Base-by-base conservation (phyloP, 352 stramenopile species). In the Nothophytophthora sp. region DNA sequence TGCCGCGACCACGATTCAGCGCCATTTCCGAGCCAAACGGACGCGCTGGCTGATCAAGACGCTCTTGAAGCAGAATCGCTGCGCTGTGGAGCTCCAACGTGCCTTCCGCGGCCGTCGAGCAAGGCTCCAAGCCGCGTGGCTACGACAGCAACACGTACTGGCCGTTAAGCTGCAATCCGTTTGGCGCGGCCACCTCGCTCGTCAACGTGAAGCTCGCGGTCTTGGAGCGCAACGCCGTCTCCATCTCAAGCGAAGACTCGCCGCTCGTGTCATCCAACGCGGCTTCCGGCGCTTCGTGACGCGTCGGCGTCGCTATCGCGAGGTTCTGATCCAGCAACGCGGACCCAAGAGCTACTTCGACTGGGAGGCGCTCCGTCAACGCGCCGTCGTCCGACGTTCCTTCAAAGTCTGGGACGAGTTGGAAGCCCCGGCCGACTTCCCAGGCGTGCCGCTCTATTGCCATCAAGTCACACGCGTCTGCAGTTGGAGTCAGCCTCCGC, bases 351-450 rank as follows among this genome's bases (percentile, higher is more conserved):
- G 60, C 23, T 90, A 87, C 35, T 85, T 87, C 50, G 74, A 71
- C 13, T 92, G 81, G 80, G 72, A 89, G 58, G 45, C 44, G 19
- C 45, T 74, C 1, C 51, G 63, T 6, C 53, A 60, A 5, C 59
- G 67, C 13, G 67, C 78, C 3, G 35, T 34, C 0, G 23, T 69
- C n/a, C 24, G 65, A 18, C 59, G 67, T 7, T 79, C 55, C 4
- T 92, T 76, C 60, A 74, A 85, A 34, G 74, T 90, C 5, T 95
- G 83, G 83, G 71, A 92, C 39, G 84, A 92, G 41, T 73, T 92
- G 55, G 63, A 85, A 29, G 57, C 76, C 0, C 60, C 41, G 4
- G 18, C 37, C 16, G 69, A 76, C 12, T 86, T 87, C 28, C 69
- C 70, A 4, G 52, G 63, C 4, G 70, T 91, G 4, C 57, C 57